A percentile compares a stretch with the other conserved stretches of the same genome.
These are phyloP conservation scores for Nakazawaea holstii DNA, from an alignment of 805 yeast genomes.

Conservation along the genomic window DNA sequence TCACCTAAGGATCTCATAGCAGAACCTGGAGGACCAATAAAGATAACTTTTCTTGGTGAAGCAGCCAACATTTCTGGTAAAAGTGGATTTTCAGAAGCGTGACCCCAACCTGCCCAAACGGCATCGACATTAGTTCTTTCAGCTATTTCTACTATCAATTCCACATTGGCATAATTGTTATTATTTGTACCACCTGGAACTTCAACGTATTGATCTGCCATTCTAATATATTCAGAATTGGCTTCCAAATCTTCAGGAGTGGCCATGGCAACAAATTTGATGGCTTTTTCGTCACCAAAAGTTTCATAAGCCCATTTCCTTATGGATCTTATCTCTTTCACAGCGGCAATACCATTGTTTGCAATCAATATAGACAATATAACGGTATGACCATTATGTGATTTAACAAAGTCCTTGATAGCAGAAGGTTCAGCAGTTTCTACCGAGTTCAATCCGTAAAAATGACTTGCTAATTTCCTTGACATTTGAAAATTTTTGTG, in stretches of 20 bases:
- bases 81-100: slow-evolving; percentile 96
- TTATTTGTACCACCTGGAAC: slow-evolving; percentile 99
- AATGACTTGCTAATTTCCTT: slow-evolving; percentile 56
- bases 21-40: slow-evolving; percentile 98
- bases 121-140: slow-evolving; percentile 96
- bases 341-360: slow-evolving; percentile 99
- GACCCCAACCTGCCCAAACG: slow-evolving; percentile 99
- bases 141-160: slow-evolving; percentile 92
- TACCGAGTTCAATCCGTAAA: slow-evolving; percentile 76
- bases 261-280: slow-evolving; percentile 96
- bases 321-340: slow-evolving; percentile 93
- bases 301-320: slow-evolving; percentile 99
- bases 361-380: slow-evolving; percentile 87
- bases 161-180: slow-evolving; percentile 97
- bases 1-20: slow-evolving; percentile 99
- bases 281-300: slow-evolving; percentile 92
- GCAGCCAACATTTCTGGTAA: slow-evolving; percentile 92
- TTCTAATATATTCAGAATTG: slow-evolving; percentile 94
- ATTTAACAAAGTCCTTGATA: slow-evolving; percentile 78
- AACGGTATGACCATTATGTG: slow-evolving; percentile 92
- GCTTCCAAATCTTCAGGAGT: slow-evolving; percentile 98
- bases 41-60: slow-evolving; percentile 85
- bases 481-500: background rate
- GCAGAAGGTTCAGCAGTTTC: slow-evolving; percentile 71
- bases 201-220: slow-evolving; percentile 98